Base-by-base conservation (phyloP, 371 early-diverging fungal genomes). In the Apophysomyces elegans region DNA sequence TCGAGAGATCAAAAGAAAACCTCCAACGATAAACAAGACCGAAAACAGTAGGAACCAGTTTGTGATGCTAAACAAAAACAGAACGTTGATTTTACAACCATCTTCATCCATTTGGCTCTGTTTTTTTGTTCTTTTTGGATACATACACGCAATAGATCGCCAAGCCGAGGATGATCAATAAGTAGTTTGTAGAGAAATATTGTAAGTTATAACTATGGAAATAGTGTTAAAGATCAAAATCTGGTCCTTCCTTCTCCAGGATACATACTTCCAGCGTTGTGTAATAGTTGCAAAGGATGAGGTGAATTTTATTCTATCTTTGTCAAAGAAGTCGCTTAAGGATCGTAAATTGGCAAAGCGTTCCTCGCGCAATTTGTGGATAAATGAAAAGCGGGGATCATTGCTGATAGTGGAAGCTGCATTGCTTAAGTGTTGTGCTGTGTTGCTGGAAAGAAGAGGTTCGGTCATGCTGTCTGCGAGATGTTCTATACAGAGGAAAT, bases 151-250 rank as follows among this genome's bases (percentile, higher is more conserved):
- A 83, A 77, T 89, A 90, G 57, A 86, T 77, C 14, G 84, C 71
- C 46, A 90, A 73, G 35, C 73, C 79, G 16, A 87, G 45, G 60
- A 89, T 69, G 47, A 90, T 82, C 61, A 90, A 38, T 37, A 86
- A 72, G 63, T 90, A 90, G 73, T 90, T 90, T 67, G 85, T 82
- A 58, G 86, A 88, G 69, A 85, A 89, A 56, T 89, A 84, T 56
- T 75, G 77, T 54, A 89, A 66, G 68, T 89, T 90, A 61, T 86
- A 86, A 70, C 87, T 87, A 71, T 11, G 39, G 14, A 67, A 59
- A 2, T 58, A 36, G 45, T 32, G 26, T 35, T n/a, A 58, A 37
- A 8, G 56, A 14, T 11, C 13, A 56, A 39, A 21, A 16, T 35
- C 4, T 9, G 9, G 0, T 14, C 13, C 5, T 5, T 50, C 12